These are phyloP conservation scores for Whalleya microplaca DNA, from an alignment of 2,329 filamentous ascomycete genomes.

Conservation along the genomic window DNA sequence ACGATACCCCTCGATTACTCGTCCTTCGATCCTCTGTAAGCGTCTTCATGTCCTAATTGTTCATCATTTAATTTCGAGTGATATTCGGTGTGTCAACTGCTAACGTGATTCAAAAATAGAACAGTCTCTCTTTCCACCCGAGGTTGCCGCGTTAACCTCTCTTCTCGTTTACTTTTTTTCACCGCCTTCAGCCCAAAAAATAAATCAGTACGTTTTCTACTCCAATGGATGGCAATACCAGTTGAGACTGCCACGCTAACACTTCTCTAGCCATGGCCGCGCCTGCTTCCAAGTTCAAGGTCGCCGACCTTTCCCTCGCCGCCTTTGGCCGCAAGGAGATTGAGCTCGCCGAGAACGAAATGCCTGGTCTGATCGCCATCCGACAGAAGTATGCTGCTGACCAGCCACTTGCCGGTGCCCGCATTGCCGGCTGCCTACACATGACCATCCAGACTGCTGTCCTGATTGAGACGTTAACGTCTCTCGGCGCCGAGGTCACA, in stretches of 20 bases:
- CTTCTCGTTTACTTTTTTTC: slow-evolving; percentile 1
- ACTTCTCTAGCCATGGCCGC: slow-evolving; percentile 60
- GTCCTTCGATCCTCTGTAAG: slow-evolving; percentile 13
- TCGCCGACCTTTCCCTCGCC: slow-evolving; percentile 95
- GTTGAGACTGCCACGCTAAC: slow-evolving; percentile 3
- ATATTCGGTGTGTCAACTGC: slow-evolving; percentile 6
- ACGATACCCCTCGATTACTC: slow-evolving; percentile 2
- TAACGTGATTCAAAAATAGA: slow-evolving; percentile 7
- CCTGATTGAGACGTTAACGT: slow-evolving; percentile 94
- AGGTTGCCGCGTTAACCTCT: slow-evolving; percentile 2
- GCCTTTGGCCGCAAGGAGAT: slow-evolving; percentile 99
- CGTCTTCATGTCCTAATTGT: slow-evolving; percentile 23
- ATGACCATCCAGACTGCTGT: slow-evolving; percentile 99
- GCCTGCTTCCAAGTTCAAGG: slow-evolving; percentile 94
- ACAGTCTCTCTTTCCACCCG: slow-evolving; percentile 7
- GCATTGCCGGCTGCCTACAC: slow-evolving; percentile 97
- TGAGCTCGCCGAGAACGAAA: slow-evolving; percentile 93
- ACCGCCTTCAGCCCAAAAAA: slow-evolving; percentile 13
- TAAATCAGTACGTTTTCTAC: slow-evolving; percentile 12
- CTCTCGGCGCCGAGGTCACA: slow-evolving; percentile 96
- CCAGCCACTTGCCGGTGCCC: slow-evolving; percentile 91
- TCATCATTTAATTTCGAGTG: slow-evolving; percentile 9
- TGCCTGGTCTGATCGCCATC: slow-evolving; percentile 97
- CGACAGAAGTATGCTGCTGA: slow-evolving; percentile 87
- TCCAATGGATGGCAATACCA: background rate